A percentile compares a stretch with the other conserved stretches of the same genome.
Evolutionary conservation across 2,329 filamentous ascomycete genomes (phyloP).

Genomic region (Pseudofabraea citricarpa): DNA sequence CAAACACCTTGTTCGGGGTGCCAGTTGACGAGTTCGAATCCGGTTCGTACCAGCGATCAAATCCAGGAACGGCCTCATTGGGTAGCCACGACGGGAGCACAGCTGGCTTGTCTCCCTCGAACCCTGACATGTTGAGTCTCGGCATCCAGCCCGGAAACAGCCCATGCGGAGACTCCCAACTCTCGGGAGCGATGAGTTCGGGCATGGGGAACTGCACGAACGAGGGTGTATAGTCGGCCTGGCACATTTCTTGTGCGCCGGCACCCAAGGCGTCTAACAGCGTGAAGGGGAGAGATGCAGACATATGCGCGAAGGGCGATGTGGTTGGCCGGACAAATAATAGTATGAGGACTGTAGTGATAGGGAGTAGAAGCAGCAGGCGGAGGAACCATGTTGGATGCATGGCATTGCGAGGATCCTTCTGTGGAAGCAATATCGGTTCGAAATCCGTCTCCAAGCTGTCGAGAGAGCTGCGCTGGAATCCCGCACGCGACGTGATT

Average conservation of each 20-base stretch:
- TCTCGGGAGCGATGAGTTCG: conserved; percentile 10
- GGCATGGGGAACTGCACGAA: conserved; percentile 25
- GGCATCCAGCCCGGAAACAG: conserved; percentile 16
- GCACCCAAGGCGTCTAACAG: conserved; percentile 26
- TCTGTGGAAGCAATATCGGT: background rate
- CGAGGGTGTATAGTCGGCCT: conserved; percentile 20
- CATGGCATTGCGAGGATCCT: background rate
- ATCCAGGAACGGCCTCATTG: conserved; percentile 23
- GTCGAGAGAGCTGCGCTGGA: too few species aligned
- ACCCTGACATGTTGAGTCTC: conserved; percentile 3
- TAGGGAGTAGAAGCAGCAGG: conserved; percentile 6
- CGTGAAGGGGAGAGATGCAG: conserved; percentile 29
- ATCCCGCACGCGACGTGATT: too few species aligned
- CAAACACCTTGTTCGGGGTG: too few species aligned
- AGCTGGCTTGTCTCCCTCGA: conserved; percentile 2
- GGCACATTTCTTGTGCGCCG: conserved; percentile 13
- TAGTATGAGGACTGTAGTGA: conserved; percentile 21
- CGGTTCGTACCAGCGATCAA: conserved; percentile 26
- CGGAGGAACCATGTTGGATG: conserved; percentile 3
- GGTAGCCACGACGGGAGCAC: conserved; percentile 28
- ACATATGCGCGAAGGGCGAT: conserved; percentile 31
- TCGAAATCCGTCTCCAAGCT: conserved; percentile 1
- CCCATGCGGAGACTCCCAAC: conserved; percentile 14
- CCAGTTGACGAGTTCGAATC: conserved; percentile 3
- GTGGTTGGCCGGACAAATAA: conserved; percentile 26